Conservation (phyloP, 495 filamentous ascomycete genomes). For the Bathelium albidoporum region DNA sequence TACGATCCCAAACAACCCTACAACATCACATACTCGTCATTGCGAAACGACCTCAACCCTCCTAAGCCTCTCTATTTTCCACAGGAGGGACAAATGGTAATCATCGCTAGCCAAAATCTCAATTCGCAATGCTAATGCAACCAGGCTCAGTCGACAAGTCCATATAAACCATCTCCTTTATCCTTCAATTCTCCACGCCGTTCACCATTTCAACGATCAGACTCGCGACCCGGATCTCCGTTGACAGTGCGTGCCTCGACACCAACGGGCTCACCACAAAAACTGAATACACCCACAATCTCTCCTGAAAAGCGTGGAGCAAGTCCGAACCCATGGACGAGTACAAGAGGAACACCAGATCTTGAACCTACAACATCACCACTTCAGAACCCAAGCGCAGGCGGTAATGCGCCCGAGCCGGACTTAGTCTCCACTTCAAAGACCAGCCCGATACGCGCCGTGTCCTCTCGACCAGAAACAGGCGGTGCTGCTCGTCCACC, state of each 20-base stretch:
- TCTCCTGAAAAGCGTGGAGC: neutral
- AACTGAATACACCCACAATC: slow-evolving; percentile 8
- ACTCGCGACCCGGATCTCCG: slow-evolving; percentile 22
- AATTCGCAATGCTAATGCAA: neutral
- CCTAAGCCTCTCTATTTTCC: neutral
- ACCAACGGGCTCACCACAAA: slow-evolving; percentile 21
- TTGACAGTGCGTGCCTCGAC: slow-evolving; percentile 22
- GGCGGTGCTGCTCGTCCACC: neutral
- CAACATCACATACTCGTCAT: neutral
- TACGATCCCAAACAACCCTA: neutral
- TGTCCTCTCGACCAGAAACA: neutral
- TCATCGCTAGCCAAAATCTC: slow-evolving; percentile 1
- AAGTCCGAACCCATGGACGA: neutral
- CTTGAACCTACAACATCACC: neutral
- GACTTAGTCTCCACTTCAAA: neutral
- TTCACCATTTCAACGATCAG: slow-evolving; percentile 27
- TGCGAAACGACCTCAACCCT: neutral
- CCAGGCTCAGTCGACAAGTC: slow-evolving; percentile 11
- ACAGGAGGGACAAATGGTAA: neutral
- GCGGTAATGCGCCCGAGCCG: neutral
- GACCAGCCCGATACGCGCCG: neutral
- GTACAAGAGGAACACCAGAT: neutral
- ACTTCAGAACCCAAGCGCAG: neutral
- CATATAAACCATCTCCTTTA: slow-evolving; percentile 26
- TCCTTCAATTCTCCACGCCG: slow-evolving; percentile 30